Conservation (phyloP, 805 yeast genomes). For the Teunomyces lycoperdinae region DNA sequence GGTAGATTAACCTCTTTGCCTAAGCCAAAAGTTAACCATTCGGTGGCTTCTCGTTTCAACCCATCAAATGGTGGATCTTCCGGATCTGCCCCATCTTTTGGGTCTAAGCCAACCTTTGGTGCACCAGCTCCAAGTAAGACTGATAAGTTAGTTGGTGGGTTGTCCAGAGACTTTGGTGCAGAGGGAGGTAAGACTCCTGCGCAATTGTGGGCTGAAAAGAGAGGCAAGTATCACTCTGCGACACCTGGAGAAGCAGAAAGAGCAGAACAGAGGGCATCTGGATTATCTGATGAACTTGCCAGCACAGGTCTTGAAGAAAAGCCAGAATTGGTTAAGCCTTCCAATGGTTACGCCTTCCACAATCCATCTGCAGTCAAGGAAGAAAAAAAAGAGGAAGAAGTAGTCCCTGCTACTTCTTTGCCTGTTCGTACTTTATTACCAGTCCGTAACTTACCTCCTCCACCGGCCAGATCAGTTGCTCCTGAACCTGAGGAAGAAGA, state of each 20-base stretch:
- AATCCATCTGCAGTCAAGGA: neutral
- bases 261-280: slow-evolving; percentile 12
- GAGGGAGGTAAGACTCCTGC: slow-evolving; percentile 88
- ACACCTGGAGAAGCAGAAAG: slow-evolving; percentile 15
- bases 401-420: slow-evolving; percentile 18
- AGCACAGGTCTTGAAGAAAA: slow-evolving; percentile 5
- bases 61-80: slow-evolving; percentile 29
- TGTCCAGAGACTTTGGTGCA: slow-evolving; percentile 59
- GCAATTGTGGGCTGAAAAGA: slow-evolving; percentile 91
- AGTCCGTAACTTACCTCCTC: slow-evolving; percentile 11
- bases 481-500: slow-evolving; percentile 17
- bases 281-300: neutral
- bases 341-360: neutral
- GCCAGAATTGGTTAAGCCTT: slow-evolving; percentile 17
- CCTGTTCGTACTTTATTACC: slow-evolving; percentile 14
- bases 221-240: slow-evolving; percentile 59
- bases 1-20: slow-evolving; percentile 62
- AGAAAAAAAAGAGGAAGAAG: slow-evolving; percentile 23
- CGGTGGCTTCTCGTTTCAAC: slow-evolving; percentile 49
- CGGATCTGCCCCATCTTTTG: slow-evolving; percentile 23
- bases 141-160: slow-evolving; percentile 54
- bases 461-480: slow-evolving; percentile 5
- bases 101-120: slow-evolving; percentile 38
- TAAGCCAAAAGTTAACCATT: slow-evolving; percentile 52
- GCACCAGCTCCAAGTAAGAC: slow-evolving; percentile 14